Evolutionary conservation across 177 flowering plant species (phyloP), one percentile per base, ranked within the genome.

Genomic region (Tripterygium wilfordii): DNA sequence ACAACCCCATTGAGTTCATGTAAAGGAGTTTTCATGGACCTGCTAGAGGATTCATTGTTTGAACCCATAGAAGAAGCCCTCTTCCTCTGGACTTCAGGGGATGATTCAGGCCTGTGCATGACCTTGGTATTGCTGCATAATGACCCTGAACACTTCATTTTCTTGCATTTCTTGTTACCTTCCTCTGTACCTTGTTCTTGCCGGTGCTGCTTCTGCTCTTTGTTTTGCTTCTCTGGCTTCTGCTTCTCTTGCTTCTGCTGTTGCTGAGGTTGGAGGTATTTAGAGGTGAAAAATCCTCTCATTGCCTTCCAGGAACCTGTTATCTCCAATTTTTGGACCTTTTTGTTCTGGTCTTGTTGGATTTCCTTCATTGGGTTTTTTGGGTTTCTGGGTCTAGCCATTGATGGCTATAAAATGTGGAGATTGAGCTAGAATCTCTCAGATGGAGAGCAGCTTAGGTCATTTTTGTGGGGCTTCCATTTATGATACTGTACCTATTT

Each of bases 61-160:
- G 62, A 49, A 16, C 48, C 49, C 42, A 53, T 27, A 10, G 49
- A n/a, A n/a, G n/a, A 28, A 15, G 54, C 61, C 69, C 62, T 71
- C 65, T 80, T 75, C 68, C 67, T 69, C 25, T 58, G 54, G 28
- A 51, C 43, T 20, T 74, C 81, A 28, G 78, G 76, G 22, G 85
- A 54, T 8, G 39, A 37, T 52, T 84, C 94, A 15, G 85, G 80
- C 62, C 82, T 80, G 16, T 82, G 88, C 80, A 77, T 79, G 16
- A 78, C 82, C 49, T 72, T 82, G 10, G 88, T 82, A 73, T 87
- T 77, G 75, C 61, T 82, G 41, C 96, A 83, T 2, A 90, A 66
- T 32, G 96, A 87, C 2, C 85, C 88, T 15, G 96, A 79, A 44
- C 89, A 87, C 53, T 56, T 76, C 68, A 68, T 58, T 55, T 76